phyloP scores from a whole-genome alignment of 345 rosid species.

The Dipteronia sinensis region DNA sequence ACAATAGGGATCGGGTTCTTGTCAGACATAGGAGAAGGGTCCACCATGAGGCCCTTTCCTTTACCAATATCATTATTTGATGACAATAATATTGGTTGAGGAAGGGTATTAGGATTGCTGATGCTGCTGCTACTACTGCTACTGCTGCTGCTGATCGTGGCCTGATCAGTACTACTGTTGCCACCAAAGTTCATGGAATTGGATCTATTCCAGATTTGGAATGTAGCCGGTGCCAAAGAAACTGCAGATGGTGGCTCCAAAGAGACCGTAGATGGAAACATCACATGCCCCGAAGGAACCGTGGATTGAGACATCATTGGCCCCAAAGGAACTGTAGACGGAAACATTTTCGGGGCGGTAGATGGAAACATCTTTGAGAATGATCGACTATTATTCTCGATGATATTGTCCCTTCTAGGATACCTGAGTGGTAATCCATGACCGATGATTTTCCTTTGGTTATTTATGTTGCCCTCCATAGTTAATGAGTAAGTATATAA shows the following conservation, averaged over 20 bases:
- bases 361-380: not conserved
- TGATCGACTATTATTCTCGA: not conserved
- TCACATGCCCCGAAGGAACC: too few species aligned
- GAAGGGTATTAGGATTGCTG: too few species aligned
- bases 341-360: too few species aligned
- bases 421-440: not conserved
- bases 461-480: not conserved
- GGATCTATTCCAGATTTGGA: conserved; percentile 23
- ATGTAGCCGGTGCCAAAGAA: conserved; percentile 8
- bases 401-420: not conserved
- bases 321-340: too few species aligned
- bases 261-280: too few species aligned
- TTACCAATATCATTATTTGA: not conserved
- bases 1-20: not conserved
- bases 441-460: not conserved
- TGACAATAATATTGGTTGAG: too few species aligned
- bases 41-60: too few species aligned
- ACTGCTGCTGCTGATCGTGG: not conserved
- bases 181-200: conserved; percentile 3
- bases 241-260: not conserved
- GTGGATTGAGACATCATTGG: too few species aligned
- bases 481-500: not conserved
- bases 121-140: not conserved
- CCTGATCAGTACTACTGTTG: not conserved
- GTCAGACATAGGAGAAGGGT: not conserved